Evolutionary conservation across 2,329 filamentous ascomycete genomes (phyloP), one percentile per base, ranked within the genome.

Genomic region (Bipolaris cookei): DNA sequence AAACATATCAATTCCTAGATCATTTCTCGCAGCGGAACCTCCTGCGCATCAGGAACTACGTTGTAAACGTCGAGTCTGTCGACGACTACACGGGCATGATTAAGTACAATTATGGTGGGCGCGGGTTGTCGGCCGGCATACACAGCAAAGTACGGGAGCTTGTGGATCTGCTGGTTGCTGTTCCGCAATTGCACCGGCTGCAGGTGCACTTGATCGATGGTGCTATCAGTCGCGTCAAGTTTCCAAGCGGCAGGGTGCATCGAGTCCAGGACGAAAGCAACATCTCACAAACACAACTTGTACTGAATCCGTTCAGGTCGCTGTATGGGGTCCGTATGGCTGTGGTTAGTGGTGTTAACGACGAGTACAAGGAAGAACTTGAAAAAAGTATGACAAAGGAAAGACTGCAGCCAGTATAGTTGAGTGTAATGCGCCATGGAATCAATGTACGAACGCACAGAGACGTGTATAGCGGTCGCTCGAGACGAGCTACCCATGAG

Each of bases 41-140:
- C 49, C 46, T 74, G 42, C 61, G 77, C 18, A 74, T 83, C 6
- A 77, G 71, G 63, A 71, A 76, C 28, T 77, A 79, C 34, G 54
- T 80, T 39, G 65, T 83, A 7, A 78, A 77, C 44, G 73, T 83
- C 2, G 79, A 82, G 67, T 77, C 78, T 50, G 78, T 82, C 23
- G 81, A 83, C 62, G 73, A 75, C 38, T 82, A 82, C 51, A 81
- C 79, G 0, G 81, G 80, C 3, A 81, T 81, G 80, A 79, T 82
- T 58, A 83, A 82, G 62, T 82, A 79, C 63, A 82, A 83, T 61
- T 80, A 78, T n/a, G 72, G 76, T 1, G 81, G 80, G 0, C 66
- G 73, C 23, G 80, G 80, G 0, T 61, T 83, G 35, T 75, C 76
- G 2, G 76, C 77, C 25, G 80, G 80, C 0, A 68, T 83, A 25